Conservation (phyloP, 495 filamentous ascomycete species). For the Aspergillus incahuasiensis region DNA sequence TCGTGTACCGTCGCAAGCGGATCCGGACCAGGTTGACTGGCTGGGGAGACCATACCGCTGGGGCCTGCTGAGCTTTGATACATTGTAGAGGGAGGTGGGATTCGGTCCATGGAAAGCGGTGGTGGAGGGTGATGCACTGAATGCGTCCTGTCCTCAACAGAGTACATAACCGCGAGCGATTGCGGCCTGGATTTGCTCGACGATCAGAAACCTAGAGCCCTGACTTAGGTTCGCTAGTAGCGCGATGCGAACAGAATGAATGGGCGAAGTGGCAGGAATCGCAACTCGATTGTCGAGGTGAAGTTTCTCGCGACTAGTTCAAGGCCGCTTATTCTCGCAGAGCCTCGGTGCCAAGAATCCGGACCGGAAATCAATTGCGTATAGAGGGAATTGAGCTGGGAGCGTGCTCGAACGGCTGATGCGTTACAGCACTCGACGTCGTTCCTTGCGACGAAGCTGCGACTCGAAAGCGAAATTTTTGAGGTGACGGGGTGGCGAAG, state of each 20-base stretch:
- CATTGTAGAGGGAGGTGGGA: slow-evolving; percentile 36
- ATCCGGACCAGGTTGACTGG: slow-evolving; percentile 35
- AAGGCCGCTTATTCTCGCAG: neutral
- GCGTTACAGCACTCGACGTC: neutral
- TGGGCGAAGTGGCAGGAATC: neutral
- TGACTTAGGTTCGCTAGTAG: neutral
- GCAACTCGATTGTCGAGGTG: neutral
- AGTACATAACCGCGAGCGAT: slow-evolving; percentile 33
- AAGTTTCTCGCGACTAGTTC: neutral
- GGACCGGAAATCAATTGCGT: neutral
- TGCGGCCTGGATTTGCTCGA: slow-evolving; percentile 6
- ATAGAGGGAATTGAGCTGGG: neutral
- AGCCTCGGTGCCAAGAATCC: neutral
- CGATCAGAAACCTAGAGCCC: neutral
- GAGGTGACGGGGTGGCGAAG: slow-evolving; percentile 15
- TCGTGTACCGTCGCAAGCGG: slow-evolving; percentile 39
- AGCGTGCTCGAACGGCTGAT: neutral
- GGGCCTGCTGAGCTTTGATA: slow-evolving; percentile 34
- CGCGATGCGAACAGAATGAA: neutral
- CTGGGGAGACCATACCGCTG: slow-evolving; percentile 24
- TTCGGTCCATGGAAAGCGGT: slow-evolving; percentile 47
- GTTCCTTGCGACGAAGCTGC: neutral
- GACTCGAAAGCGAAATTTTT: slow-evolving; percentile 6
- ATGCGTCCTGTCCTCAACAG: slow-evolving; percentile 42
- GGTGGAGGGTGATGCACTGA: slow-evolving; percentile 35